Base-by-base conservation (phyloP, 371 early-diverging fungal genomes). In the Nematocida ironsii region DNA sequence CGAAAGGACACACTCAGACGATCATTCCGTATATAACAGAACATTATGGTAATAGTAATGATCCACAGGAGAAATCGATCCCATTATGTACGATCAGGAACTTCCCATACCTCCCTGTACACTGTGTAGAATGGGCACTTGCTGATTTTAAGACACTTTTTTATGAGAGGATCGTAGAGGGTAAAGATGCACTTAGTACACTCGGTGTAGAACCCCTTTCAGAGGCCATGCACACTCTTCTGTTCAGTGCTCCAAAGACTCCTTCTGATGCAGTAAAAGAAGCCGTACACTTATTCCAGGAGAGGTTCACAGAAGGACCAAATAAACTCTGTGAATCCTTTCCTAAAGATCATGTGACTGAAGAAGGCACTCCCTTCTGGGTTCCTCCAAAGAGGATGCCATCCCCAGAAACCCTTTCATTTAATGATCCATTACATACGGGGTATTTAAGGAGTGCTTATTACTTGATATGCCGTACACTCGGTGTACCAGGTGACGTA, bases 81-180 rank as follows among this genome's bases (percentile, higher is more conserved):
- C 98, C 99, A 48, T 92, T 95, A 82, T 99, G 99, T 90, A 99
- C 99, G 3, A 90, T 99, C 71, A 95, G 95, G 90, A 96, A 95
- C 89, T 97, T 97, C 91, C 99, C 99, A 67, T 94, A 96, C 86
- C 91, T 91, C 4, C 96, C 97, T 73, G 98, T 97, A 90, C 99
- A 99, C 88, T 95, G 96, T n/a, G 97, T 99, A 85, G 95, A 97
- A 87, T 90, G 89, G 98, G 94, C 97, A 3, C 92, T 97, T 78
- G 95, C 95, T 87, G 88, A 92, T 83, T 99, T 99, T 88, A 94
- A 95, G 84, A 95, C 93, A 0, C 88, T 92, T 82, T 99, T 97
- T 58, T 48, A 23, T 1, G 83, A 76, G 44, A 52, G 74, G n/a
- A 67, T 78, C 16, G 20, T 47, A 0, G 80, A 71, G 16, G 71